Evolutionary conservation across 352 stramenopile species (phyloP).

Genomic region (Globisporangium alternatum): DNA sequence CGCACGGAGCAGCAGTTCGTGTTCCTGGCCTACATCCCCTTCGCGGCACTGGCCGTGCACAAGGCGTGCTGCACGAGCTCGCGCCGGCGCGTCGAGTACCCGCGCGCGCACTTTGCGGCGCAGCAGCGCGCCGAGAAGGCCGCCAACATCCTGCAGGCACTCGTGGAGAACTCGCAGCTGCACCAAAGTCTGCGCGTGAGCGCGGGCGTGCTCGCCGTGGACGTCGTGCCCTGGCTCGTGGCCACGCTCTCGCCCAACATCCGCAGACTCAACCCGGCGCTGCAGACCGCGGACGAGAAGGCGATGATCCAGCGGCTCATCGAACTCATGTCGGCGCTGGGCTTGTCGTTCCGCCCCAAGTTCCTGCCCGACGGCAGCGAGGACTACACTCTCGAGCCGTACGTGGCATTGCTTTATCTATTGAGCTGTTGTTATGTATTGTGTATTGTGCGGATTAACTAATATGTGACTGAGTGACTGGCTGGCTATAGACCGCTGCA

Average conservation of each 20-base stretch:
- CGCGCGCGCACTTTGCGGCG: constrained; percentile 52
- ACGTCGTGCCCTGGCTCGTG: constrained; percentile 77
- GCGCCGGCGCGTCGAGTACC: constrained; percentile 70
- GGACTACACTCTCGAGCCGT: constrained; percentile 78
- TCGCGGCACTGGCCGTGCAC: constrained; percentile 69
- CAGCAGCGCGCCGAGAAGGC: constrained; percentile 57
- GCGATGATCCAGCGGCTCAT: constrained; percentile 64
- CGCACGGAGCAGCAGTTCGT: constrained; percentile 70
- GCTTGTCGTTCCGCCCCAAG: constrained; percentile 73
- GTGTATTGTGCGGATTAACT: not conserved
- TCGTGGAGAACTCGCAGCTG: constrained; percentile 60
- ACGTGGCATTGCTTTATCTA: constrained; percentile 22
- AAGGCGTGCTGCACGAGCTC: constrained; percentile 72
- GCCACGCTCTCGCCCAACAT: constrained; percentile 62
- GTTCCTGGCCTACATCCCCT: constrained; percentile 64
- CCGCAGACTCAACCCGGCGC: constrained; percentile 46
- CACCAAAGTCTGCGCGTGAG: constrained; percentile 60
- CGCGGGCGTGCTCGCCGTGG: constrained; percentile 53
- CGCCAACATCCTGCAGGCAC: constrained; percentile 61
- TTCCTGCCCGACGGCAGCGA: constrained; percentile 62
- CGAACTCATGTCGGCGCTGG: constrained; percentile 73
- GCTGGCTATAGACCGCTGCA: constrained; percentile 45
- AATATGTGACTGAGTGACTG: not conserved
- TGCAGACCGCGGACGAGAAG: constrained; percentile 70
- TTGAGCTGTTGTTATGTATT: constrained; percentile 5